A percentile compares a stretch with the other conserved stretches of the same genome.
Conservation (phyloP, 371 early-diverging fungal species). For the Parasitella parasitica region DNA sequence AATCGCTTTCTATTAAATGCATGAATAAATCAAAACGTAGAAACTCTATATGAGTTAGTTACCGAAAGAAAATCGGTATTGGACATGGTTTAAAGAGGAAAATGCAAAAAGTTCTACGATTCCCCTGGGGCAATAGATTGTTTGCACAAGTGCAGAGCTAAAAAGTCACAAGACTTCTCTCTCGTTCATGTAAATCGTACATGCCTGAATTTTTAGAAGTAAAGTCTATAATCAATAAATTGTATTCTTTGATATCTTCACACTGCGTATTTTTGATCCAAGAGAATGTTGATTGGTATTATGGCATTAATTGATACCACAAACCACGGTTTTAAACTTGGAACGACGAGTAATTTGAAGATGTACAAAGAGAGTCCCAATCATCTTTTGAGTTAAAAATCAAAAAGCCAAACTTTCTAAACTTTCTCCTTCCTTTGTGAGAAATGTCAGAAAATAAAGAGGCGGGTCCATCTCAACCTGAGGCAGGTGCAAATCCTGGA, state of each 20-base stretch:
- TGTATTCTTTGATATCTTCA: too few species aligned
- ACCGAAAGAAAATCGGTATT: conserved; percentile 41
- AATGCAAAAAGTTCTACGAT: background rate
- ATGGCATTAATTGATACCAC: too few species aligned
- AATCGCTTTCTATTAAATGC: conserved; percentile 67
- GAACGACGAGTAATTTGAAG: too few species aligned
- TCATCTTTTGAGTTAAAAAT: background rate
- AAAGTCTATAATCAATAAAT: too few species aligned
- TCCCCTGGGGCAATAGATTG: background rate
- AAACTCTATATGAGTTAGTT: background rate
- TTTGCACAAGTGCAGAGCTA: too few species aligned
- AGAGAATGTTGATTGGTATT: too few species aligned
- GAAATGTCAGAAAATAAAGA: background rate
- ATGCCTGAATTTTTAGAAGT: too few species aligned
- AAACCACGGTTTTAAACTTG: too few species aligned
- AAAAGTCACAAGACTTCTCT: too few species aligned
- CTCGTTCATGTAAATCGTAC: too few species aligned
- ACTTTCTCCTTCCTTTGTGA: background rate
- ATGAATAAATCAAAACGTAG: background rate
- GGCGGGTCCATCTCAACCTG: background rate
- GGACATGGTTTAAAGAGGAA: conserved; percentile 21
- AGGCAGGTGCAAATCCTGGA: background rate
- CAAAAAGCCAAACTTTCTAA: background rate
- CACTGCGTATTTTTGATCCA: too few species aligned
- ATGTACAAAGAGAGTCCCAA: too few species aligned